These are phyloP conservation scores for Saccharomyces pastorianus DNA, from an alignment of 1,139 yeast species.

Conservation along the genomic window DNA sequence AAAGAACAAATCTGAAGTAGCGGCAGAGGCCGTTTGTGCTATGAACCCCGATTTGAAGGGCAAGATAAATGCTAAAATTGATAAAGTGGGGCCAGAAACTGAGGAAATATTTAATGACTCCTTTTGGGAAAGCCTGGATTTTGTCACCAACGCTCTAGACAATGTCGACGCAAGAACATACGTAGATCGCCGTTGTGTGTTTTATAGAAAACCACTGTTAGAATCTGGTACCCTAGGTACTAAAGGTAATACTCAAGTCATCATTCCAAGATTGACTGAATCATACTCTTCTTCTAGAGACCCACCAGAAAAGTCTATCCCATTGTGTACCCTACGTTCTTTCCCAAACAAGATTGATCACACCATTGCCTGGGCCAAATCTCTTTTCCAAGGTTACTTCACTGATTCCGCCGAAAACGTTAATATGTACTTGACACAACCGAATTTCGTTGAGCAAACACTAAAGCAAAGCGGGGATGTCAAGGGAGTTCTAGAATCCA, in stretches of 20 bases:
- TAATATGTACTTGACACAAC: slow-evolving; percentile 81
- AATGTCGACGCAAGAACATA: slow-evolving; percentile 96
- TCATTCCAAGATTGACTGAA: slow-evolving; percentile 87
- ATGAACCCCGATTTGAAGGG: slow-evolving; percentile 84
- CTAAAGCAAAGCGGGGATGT: slow-evolving; percentile 89
- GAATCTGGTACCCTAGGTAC: slow-evolving; percentile 98
- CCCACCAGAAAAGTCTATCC: slow-evolving; percentile 97
- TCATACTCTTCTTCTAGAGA: slow-evolving; percentile 94
- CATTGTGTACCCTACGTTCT: slow-evolving; percentile 90
- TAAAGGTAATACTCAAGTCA: slow-evolving; percentile 95
- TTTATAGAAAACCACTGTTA: slow-evolving; percentile 79
- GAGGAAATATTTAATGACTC: slow-evolving; percentile 76
- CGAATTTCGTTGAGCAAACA: slow-evolving; percentile 84
- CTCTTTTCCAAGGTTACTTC: slow-evolving; percentile 89
- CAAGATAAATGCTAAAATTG: slow-evolving; percentile 66
- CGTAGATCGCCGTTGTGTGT: slow-evolving; percentile 94
- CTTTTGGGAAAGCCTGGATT: slow-evolving; percentile 80
- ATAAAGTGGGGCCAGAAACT: slow-evolving; percentile 90
- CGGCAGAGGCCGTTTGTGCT: slow-evolving; percentile 69
- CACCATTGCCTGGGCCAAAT: slow-evolving; percentile 98
- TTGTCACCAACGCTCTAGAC: slow-evolving; percentile 93
- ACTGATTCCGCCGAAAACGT: slow-evolving; percentile 88
- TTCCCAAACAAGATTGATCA: slow-evolving; percentile 98
- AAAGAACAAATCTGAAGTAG: slow-evolving; percentile 79
- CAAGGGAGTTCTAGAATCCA: slow-evolving; percentile 74